Evolutionary conservation across 2,329 filamentous ascomycete species (phyloP), one percentile per base, ranked within the genome.

Genomic region (Aspergillus clavatus): DNA sequence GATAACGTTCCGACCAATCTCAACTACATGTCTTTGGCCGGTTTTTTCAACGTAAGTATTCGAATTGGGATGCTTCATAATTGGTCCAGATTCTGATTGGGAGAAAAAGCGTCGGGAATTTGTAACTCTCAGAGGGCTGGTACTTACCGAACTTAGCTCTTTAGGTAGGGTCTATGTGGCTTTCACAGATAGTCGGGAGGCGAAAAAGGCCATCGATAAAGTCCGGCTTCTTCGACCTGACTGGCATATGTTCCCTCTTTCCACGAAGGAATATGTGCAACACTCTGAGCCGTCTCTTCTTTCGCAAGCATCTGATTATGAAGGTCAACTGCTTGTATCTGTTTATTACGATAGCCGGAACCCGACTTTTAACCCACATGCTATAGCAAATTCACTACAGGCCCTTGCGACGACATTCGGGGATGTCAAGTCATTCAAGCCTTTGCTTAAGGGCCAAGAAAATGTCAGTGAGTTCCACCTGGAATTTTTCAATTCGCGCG

Each of bases 171-270:
- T 81, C 23, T 78, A 75, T 46, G 65, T 82, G 19, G 75, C 73
- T 4, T 83, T 85, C 54, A 67, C 72, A 5, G 82, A 86, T 54
- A 76, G 83, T 40, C 74, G 79, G 40, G 81, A 84, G 60, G 74
- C 82, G 5, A 75, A 72, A 42, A 69, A 72, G 24, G 72, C 77
- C 6, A 69, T 74, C 45, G 66, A 73, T 10, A 75, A 74, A 40
- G 60, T 78, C 22, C 65, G 69, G 1, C 53, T 73, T 14, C 62
- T 68, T 26, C 67, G 68, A 37, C 64, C 70, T 8, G 66, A 68
- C 26, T 83, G 79, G 78, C 58, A 61, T 38, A 65, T 72, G 14
- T 63, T 67, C 36, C 73, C 72, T 40, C 62, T 81, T 22, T 64
- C 66, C 7, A 68, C 73, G 2, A 66, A 62, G 22, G 70, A 77